Conservation (phyloP, 306 rosid species). For the Sicyos baderoa region DNA sequence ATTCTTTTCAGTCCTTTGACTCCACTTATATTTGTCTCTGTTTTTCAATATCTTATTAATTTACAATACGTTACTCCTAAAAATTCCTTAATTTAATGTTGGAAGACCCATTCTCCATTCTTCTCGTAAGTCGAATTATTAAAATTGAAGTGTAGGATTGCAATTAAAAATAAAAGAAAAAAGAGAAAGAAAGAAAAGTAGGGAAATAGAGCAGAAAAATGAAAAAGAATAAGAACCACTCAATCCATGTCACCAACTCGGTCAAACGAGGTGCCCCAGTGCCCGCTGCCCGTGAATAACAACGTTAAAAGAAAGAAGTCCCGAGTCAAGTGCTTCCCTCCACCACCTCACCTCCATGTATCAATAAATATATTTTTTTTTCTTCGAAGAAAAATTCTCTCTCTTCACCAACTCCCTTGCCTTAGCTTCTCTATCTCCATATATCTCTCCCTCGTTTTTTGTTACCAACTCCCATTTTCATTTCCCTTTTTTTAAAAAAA, state of each 20-base stretch:
- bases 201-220: slow-evolving; percentile 32
- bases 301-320: slow-evolving; percentile 16
- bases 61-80: no score
- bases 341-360: slow-evolving; percentile 26
- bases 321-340: slow-evolving; percentile 45
- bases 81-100: no score
- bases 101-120: background rate
- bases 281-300: slow-evolving; percentile 9
- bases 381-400: background rate
- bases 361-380: no score
- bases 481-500: no score
- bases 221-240: slow-evolving; percentile 45
- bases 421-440: background rate
- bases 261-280: slow-evolving; percentile 30
- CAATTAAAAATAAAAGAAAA: background rate
- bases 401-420: slow-evolving; percentile 9
- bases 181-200: slow-evolving; percentile 13
- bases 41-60: no score
- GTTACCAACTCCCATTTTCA: background rate
- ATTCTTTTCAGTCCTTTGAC: background rate
- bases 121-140: background rate
- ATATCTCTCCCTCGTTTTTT: slow-evolving; percentile 16
- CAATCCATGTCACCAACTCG: slow-evolving; percentile 60
- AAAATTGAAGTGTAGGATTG: background rate
- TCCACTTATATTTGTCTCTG: background rate